phyloP scores from a whole-genome alignment of 441 rosid genomes.

The Pelargonium cotyledonis region DNA sequence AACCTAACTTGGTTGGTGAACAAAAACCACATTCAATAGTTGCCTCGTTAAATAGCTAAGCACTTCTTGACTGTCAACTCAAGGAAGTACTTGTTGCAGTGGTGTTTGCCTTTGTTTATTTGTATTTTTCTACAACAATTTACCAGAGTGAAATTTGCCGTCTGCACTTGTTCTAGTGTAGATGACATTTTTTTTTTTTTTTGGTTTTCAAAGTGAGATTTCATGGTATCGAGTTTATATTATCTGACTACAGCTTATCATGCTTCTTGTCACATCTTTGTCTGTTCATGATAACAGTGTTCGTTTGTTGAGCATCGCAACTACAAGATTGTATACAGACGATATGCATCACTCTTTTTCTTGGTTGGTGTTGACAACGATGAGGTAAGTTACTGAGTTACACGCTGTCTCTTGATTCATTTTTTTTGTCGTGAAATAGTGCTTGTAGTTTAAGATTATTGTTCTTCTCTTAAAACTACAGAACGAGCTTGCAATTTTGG shows the following conservation, averaged over 20 bases:
- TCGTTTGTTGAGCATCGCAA: slow-evolving; percentile 97
- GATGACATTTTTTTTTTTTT: too few relatives aligned
- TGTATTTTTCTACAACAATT: too few relatives aligned
- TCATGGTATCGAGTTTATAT: neutral
- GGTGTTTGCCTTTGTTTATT: too few relatives aligned
- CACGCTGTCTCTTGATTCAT: neutral
- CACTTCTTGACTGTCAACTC: too few relatives aligned
- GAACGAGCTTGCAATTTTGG: slow-evolving; percentile 95
- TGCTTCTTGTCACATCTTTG: neutral
- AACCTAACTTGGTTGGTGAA: neutral
- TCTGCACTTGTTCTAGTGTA: too few relatives aligned
- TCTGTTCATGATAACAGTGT: slow-evolving; percentile 43
- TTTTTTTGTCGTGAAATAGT: neutral
- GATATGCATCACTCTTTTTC: slow-evolving; percentile 93
- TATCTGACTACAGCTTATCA: neutral
- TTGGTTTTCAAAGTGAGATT: neutral
- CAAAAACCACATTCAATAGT: too few relatives aligned
- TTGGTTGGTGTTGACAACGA: slow-evolving; percentile 90
- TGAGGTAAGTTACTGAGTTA: slow-evolving; percentile 57
- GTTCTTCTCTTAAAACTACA: slow-evolving; percentile 20
- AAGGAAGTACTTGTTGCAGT: too few relatives aligned
- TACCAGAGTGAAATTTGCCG: too few relatives aligned
- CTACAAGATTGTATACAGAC: slow-evolving; percentile 88
- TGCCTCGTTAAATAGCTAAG: too few relatives aligned
- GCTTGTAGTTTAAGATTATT: neutral